These are phyloP conservation scores for Diaporthe amygdali DNA, from an alignment of 2,329 filamentous ascomycete genomes.

Conservation along the genomic window DNA sequence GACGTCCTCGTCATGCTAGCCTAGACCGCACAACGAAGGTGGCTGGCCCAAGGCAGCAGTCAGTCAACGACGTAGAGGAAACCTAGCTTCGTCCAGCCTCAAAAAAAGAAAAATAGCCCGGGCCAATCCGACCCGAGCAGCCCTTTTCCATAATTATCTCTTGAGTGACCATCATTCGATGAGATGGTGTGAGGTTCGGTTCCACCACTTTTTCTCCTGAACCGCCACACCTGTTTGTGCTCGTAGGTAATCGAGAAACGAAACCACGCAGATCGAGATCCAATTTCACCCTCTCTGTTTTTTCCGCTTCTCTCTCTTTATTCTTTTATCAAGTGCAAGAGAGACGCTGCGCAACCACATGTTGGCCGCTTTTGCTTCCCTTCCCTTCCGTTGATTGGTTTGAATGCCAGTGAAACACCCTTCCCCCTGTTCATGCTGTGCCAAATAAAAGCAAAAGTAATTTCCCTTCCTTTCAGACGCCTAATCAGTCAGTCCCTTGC, in stretches of 20 bases:
- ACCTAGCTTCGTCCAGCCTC: neutral
- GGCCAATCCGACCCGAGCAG: neutral
- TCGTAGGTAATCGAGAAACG: neutral
- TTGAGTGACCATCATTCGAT: conserved; percentile 13
- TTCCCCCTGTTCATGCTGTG: neutral
- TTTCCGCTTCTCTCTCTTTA: neutral
- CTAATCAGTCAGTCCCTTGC: neutral
- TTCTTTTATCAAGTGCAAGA: neutral
- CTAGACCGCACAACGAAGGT: neutral
- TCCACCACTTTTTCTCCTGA: neutral
- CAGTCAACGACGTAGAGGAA: neutral
- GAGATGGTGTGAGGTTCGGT: neutral
- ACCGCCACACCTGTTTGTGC: neutral
- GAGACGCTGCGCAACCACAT: neutral
- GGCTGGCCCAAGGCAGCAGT: neutral
- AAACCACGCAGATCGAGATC: conserved; percentile 12
- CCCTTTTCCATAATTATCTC: neutral
- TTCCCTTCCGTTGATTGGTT: neutral
- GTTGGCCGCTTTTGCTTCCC: neutral
- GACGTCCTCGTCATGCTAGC: neutral
- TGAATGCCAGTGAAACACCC: neutral
- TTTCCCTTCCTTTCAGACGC: conserved; percentile 16
- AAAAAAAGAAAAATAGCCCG: neutral
- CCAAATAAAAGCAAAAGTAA: conserved; percentile 3
- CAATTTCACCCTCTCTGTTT: neutral